Base-by-base conservation (phyloP, 2,329 filamentous ascomycete genomes). In the Zasmidium angulare region DNA sequence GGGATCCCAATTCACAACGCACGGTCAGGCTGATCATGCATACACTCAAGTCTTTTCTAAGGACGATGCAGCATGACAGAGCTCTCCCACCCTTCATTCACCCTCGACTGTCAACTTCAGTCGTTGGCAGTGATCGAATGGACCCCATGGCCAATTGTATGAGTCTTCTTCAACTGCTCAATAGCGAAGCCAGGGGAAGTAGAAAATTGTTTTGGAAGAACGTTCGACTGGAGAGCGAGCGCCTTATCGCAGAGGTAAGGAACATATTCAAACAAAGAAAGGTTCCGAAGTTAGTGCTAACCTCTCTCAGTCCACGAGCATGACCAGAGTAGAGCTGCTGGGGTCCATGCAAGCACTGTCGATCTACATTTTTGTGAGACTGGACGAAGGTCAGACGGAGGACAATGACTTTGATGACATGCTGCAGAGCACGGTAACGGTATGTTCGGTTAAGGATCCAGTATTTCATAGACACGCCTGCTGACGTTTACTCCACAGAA, bases 141-240 rank as follows among this genome's bases (percentile, higher is more conserved):
- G 76, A 78, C 61, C 68, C 76, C 40, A 62, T 80, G 7, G 68
- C 58, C 4, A 79, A 77, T 52, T 79, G 78, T 59, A 72, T 78
- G n/a, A 76, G 69, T 57, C 61, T 80, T 40, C 60, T 78, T 23
- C 70, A 74, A 53, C 78, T 80, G 76, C 69, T 78, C 21, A 70
- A 69, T 9, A 68, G 66, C 43, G 66, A 67, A 2, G 55, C 69
- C 1, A 68, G 66, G 48, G 74, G 73, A 0, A 76, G 71, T 64
- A 72, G 73, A 54, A 78, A 74, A 55, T 57, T 80, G 21, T 78
- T 80, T 55, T 81, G 78, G 78, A 76, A 70, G 53, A 79, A 79
- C 63, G 76, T 80, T 21, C 63, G 67, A 22, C 48, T 71, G 22
- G 78, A 81, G 62, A 80, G 78, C 65, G 77, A 80, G 65, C 69